Evolutionary conservation across 495 filamentous ascomycete genomes (phyloP), one percentile per base, ranked within the genome.

Genomic region (Penicillium salamii): DNA sequence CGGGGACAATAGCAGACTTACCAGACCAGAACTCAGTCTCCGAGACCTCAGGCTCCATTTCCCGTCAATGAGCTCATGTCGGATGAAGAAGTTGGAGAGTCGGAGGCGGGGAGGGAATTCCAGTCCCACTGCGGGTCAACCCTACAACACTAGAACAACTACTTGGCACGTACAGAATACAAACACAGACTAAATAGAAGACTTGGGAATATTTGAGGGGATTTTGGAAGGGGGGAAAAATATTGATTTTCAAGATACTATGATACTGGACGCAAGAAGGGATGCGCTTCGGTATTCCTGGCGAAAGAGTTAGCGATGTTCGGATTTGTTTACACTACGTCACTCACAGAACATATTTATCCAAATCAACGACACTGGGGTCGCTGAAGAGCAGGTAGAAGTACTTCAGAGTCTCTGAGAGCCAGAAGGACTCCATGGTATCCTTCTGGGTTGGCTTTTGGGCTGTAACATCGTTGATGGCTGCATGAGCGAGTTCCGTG

Each of bases 11-110:
- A 41, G 23, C 5, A 32, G 7, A 72, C 83, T 63, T 61, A 96
- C 92, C 88, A 70, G 83, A 75, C 93, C 93, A 97, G 73, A 97
- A 93, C 70, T 92, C 90, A 69, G 82, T 86, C 68, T 95, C 89
- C 63, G 76, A 80, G 55, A 79, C 80, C 67, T 89, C 86, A 64
- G 60, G 62, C 63, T 72, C 71, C 72, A 75, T 74, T 71, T 73
- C 71, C 68, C 67, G 61, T 52, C 63, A 59, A 61, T 64, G 69
- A 63, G n/a, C n/a, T 70, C 70, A 74, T 74, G 57, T 67, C 70
- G 70, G 20, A 34, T 35, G 33, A 44, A 29, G 49, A 53, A 62
- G 57, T 55, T 60, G 49, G 47, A 59, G 58, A 52, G 56, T 61
- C 46, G 45, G 50, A 54, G 52, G 53, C 53, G 52, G 61, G 52